Evolutionary conservation across 1,284 basidiomycete genomes (phyloP).

Genomic region (Stygiomarasmius scandens): DNA sequence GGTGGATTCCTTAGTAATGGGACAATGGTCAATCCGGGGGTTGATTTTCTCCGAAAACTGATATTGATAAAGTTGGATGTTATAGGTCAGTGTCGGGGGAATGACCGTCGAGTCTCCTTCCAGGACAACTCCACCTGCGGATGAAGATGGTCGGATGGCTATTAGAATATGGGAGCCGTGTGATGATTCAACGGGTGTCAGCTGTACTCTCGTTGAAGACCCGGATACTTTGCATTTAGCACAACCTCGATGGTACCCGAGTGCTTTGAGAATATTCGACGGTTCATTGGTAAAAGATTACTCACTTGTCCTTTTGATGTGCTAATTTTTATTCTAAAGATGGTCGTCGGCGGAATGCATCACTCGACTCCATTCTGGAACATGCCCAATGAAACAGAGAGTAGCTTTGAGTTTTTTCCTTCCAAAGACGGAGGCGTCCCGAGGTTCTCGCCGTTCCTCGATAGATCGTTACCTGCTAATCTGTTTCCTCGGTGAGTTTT

Average conservation of each 20-base stretch:
- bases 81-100: too few relatives aligned
- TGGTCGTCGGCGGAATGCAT: slow-evolving; percentile 45
- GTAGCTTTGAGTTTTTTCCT: slow-evolving; percentile 19
- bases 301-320: slow-evolving; percentile 4
- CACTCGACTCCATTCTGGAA: slow-evolving; percentile 32
- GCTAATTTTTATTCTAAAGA: slow-evolving; percentile 20
- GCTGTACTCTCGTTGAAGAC: slow-evolving; percentile 39
- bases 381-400: neutral
- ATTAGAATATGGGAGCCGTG: slow-evolving; percentile 46
- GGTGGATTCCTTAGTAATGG: slow-evolving; percentile 52
- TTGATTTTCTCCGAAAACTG: neutral
- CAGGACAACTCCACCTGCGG: slow-evolving; percentile 18
- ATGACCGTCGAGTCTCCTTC: neutral
- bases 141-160: slow-evolving; percentile 34
- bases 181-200: slow-evolving; percentile 33
- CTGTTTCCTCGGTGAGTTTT: slow-evolving; percentile 38
- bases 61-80: too few relatives aligned
- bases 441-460: slow-evolving; percentile 13
- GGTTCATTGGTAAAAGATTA: slow-evolving; percentile 26
- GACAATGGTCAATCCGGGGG: slow-evolving; percentile 37
- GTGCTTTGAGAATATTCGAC: slow-evolving; percentile 43
- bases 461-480: slow-evolving; percentile 43
- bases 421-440: slow-evolving; percentile 11
- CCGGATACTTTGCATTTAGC: slow-evolving; percentile 39
- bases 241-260: slow-evolving; percentile 47